These are phyloP conservation scores for Dactylellina haptotyla DNA, from an alignment of 2,329 filamentous ascomycete species.

Conservation along the genomic window DNA sequence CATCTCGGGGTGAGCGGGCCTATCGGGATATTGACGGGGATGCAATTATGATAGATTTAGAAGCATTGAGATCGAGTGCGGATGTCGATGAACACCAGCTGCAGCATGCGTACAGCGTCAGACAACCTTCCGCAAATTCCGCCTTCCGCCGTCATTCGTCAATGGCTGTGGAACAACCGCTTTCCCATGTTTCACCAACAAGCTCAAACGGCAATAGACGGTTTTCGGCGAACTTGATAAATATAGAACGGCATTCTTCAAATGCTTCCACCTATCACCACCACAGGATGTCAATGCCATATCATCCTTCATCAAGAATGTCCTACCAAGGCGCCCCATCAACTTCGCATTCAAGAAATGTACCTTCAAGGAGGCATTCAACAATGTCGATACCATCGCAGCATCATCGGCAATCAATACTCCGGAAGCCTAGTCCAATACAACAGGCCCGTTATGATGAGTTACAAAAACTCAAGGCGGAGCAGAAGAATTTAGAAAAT, in stretches of 20 bases:
- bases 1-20: conserved; percentile 24
- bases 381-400: conserved; percentile 40
- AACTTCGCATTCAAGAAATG: conserved; percentile 32
- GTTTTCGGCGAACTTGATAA: conserved; percentile 37
- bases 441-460: conserved; percentile 34
- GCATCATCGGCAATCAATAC: conserved; percentile 27
- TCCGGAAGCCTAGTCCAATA: conserved; percentile 35
- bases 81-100: conserved; percentile 3
- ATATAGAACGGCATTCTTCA: conserved; percentile 19
- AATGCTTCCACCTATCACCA: conserved; percentile 26
- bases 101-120: conserved; percentile 33
- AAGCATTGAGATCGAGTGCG: conserved; percentile 20
- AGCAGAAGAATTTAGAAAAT: conserved; percentile 22
- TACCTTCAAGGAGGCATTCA: conserved; percentile 34
- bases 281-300: conserved; percentile 37
- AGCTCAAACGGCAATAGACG: conserved; percentile 13
- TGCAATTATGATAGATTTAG: conserved; percentile 45
- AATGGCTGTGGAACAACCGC: conserved; percentile 35
- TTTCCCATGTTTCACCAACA: conserved; percentile 43
- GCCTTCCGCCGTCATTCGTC: conserved; percentile 32
- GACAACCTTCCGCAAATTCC: conserved; percentile 28
- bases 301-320: conserved; percentile 12
- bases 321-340: conserved; percentile 34
- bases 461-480: conserved; percentile 20
- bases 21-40: conserved; percentile 46